phyloP scores from a whole-genome alignment of 169 alveolate species.

The Theileria orientalis region DNA sequence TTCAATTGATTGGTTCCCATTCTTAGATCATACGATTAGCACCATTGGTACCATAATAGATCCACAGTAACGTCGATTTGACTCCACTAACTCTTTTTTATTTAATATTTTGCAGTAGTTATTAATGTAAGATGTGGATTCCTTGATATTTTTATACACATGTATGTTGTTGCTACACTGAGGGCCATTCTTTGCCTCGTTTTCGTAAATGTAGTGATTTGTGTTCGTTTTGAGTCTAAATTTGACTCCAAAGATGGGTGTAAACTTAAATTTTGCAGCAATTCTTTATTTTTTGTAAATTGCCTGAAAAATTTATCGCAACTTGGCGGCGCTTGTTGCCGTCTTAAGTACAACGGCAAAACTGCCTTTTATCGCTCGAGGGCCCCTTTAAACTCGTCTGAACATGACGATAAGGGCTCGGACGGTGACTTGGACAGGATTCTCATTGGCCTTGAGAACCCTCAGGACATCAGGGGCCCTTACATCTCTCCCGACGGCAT shows the following conservation, averaged over 20 bases:
- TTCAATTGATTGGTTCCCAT: no score
- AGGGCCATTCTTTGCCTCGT: neutral
- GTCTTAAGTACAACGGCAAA: neutral
- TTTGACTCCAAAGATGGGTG: neutral
- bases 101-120: neutral
- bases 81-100: no score
- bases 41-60: no score
- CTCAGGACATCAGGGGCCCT: conserved; percentile 31
- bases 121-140: neutral
- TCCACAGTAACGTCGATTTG: no score
- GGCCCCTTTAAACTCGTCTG: neutral
- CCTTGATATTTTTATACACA: neutral
- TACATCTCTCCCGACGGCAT: conserved; percentile 43
- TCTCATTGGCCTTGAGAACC: neutral
- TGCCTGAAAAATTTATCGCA: neutral
- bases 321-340: neutral
- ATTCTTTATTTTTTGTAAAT: neutral
- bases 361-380: no score
- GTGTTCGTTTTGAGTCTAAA: neutral
- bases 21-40: no score
- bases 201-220: neutral
- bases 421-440: neutral
- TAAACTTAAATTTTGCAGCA: neutral
- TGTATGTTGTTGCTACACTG: neutral
- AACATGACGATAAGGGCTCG: neutral